Evolutionary conservation across 208 protist genomes (phyloP).

Genomic region (Naegleria lovaniensis): DNA sequence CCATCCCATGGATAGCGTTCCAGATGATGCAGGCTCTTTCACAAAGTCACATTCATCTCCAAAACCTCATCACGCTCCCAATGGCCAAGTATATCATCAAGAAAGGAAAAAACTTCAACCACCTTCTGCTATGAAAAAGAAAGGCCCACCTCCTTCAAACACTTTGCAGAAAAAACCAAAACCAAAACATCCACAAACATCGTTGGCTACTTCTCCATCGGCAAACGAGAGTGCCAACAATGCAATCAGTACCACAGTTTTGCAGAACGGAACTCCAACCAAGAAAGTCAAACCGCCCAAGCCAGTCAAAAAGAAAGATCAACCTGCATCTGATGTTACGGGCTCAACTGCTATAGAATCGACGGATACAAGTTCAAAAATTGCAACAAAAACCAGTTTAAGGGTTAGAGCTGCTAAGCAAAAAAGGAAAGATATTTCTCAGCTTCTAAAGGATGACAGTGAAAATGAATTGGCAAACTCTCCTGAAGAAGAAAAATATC

Average conservation of each 20-base stretch:
- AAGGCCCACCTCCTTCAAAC: too few relatives aligned
- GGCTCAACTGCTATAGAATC: neutral
- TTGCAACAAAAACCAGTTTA: neutral
- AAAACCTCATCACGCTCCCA: too few relatives aligned
- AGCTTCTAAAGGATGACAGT: neutral
- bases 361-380: neutral
- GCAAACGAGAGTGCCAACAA: neutral
- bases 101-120: too few relatives aligned
- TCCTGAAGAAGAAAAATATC: neutral
- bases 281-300: neutral
- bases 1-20: too few relatives aligned
- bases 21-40: too few relatives aligned
- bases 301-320: neutral
- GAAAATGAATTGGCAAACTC: neutral
- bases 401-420: neutral
- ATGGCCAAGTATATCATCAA: too few relatives aligned
- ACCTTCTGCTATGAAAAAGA: too few relatives aligned
- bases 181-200: too few relatives aligned
- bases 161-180: too few relatives aligned
- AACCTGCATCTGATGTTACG: neutral
- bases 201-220: too few relatives aligned
- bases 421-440: neutral
- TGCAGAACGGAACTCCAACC: neutral
- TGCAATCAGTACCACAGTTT: neutral
- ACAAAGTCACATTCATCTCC: too few relatives aligned